Base-by-base conservation (phyloP, 805 yeast genomes). In the Candida alai region DNA sequence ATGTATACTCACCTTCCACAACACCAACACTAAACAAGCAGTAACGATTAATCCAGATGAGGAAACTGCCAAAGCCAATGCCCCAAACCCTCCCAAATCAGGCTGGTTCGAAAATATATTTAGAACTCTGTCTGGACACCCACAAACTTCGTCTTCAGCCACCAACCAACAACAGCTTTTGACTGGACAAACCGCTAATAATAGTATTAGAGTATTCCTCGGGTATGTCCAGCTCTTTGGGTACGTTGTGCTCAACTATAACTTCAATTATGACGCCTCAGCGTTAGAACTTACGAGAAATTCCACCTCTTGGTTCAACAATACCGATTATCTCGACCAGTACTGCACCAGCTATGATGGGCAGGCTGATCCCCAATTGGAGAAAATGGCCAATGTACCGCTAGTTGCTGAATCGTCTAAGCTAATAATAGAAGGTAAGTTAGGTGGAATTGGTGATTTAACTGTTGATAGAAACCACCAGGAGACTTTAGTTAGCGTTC, bases 191-290 rank as follows among this genome's bases (percentile, higher is more conserved):
- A 11, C n/a, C n/a, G 24, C n/a, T n/a, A n/a, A n/a, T n/a, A n/a
- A n/a, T n/a, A n/a, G n/a, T n/a, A n/a, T n/a, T n/a, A n/a, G 44
- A 5, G 42, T 64, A 4, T 51, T 57, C 29, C 44, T 65, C 20
- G 70, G 70, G 1, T 56, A 65, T 40, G 38, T 65, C 15, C 73
- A 66, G 42, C 40, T 66, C 33, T 41, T 62, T 28, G 73, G 73
- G 4, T 63, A 56, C 25, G 58, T 60, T 10, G 59, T 63, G 6
- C 52, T 61, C 19, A 66, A 66, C 42, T 63, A 63, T 38, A 53
- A 54, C 30, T 52, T 62, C 30, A 60, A 49, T 26, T 32, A 42
- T 11, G 51, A 39, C 16, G 6, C 47, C 18, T 30, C 45, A 1
- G 11, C 43, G 19, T 27, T 37, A 30, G 40, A 41, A 45, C 14